phyloP scores from a whole-genome alignment of 2,329 filamentous ascomycete genomes.

The Kalaharituber pfeilii region DNA sequence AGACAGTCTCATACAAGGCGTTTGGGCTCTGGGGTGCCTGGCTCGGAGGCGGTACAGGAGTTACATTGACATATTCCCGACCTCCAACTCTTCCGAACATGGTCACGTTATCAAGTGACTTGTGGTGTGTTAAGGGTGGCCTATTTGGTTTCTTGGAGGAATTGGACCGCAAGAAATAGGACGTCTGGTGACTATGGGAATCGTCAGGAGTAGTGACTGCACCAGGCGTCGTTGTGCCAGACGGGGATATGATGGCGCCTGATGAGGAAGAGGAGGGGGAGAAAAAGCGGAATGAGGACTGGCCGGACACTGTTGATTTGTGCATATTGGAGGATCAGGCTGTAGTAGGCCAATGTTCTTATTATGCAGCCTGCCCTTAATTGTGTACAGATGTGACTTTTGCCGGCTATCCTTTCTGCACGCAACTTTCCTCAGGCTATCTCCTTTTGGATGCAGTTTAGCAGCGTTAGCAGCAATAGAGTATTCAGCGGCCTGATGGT shows the following conservation, averaged over 20 bases:
- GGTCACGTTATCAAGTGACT: background rate
- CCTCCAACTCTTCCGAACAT: background rate
- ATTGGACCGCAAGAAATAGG: background rate
- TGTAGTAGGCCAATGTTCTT: no score
- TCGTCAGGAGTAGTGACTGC: background rate
- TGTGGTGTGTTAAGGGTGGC: background rate
- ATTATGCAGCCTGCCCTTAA: no score
- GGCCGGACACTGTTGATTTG: background rate
- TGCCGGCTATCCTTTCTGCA: no score
- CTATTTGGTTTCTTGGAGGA: background rate
- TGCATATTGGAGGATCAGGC: no score
- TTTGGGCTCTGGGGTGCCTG: constrained; percentile 33
- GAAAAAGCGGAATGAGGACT: background rate
- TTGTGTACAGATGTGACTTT: no score
- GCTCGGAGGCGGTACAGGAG: background rate
- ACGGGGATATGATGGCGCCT: background rate
- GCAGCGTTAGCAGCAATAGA: no score
- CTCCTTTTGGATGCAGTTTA: no score
- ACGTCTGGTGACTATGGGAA: background rate
- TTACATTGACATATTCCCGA: background rate
- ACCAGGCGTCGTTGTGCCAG: background rate
- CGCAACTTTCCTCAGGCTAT: no score
- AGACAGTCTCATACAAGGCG: constrained; percentile 48
- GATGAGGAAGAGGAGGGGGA: background rate
- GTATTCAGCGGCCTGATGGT: no score